phyloP scores from a whole-genome alignment of 306 rosid species.

The Begonia loranthoides region DNA sequence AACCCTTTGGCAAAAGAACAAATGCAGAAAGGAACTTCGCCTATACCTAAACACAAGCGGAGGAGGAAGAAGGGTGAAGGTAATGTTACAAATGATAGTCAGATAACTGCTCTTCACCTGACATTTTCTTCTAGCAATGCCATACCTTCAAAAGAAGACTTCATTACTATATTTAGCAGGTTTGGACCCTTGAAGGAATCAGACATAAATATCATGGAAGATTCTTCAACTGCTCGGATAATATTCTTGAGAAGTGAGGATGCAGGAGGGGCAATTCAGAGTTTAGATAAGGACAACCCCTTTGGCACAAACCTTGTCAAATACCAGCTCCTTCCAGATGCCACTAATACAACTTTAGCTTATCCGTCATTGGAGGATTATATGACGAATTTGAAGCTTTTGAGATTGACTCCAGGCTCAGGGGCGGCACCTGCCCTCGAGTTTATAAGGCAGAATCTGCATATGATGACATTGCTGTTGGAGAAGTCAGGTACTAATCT shows the following conservation, averaged over 20 bases:
- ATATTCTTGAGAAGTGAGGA: constrained; percentile 42
- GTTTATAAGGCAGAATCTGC: constrained; percentile 43
- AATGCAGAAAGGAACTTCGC: background rate
- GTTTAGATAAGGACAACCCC: constrained; percentile 43
- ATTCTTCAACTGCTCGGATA: constrained; percentile 30
- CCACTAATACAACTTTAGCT: background rate
- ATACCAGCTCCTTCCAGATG: constrained; percentile 20
- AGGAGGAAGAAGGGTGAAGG: background rate
- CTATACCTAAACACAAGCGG: constrained; percentile 13
- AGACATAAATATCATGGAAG: constrained; percentile 30
- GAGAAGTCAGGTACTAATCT: constrained; percentile 57
- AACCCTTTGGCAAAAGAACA: background rate
- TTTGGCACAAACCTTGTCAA: constrained; percentile 36
- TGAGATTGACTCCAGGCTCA: constrained; percentile 13
- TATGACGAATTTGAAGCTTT: constrained; percentile 7
- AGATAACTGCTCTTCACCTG: constrained; percentile 38
- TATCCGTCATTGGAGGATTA: constrained; percentile 5
- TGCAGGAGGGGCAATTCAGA: constrained; percentile 48
- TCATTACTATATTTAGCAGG: constrained; percentile 44
- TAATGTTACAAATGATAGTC: background rate
- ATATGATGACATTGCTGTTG: constrained; percentile 52
- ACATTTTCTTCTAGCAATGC: constrained; percentile 40
- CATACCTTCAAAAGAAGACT: constrained; percentile 56
- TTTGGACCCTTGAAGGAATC: constrained; percentile 71
- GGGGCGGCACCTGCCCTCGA: constrained; percentile 38